Evolutionary conservation across 768 basidiomycete species (phyloP), one percentile per base, ranked within the genome.

Genomic region (Sporobolomyces phaffii): DNA sequence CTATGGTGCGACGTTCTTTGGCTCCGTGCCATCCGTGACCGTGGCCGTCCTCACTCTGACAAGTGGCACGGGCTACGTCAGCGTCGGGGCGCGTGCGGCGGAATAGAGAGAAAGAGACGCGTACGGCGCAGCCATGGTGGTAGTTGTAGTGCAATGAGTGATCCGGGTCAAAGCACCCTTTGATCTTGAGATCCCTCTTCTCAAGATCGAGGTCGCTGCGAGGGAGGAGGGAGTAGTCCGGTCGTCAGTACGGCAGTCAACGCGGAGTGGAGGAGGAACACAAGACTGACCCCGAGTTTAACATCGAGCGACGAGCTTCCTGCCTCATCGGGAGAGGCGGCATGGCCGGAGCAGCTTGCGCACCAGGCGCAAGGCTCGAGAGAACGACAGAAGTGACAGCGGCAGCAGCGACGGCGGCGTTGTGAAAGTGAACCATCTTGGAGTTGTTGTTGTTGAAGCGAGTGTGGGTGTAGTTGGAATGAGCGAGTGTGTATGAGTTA

Each of bases 111-210:
- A 24, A 20, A 45, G 44, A 22, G 11, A 45, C 10, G n/a, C 15
- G n/a, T 24, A 20, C 44, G n/a, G n/a, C n/a, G n/a, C n/a, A n/a
- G n/a, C n/a, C n/a, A n/a, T n/a, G n/a, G n/a, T n/a, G n/a, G n/a
- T n/a, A n/a, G n/a, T n/a, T 54, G 31, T 41, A 65, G 64, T 65
- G 64, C 34, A 52, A 49, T 26, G 64, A 65, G 43, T 65, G 64
- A 34, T 58, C 50, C 18, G 61, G 61, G 26, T 62, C 61, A 52
- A 54, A 62, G 13, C 33, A 31, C 31, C 24, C 33, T 4, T 33
- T 34, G 26, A 63, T 56, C 62, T 56, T 56, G 62, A 63, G 61
- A 47, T 63, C 52, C 45, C 53, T 47, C 62, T 38, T 63, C 62
- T 63, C 53, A 54, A 63, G 50, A 41, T 44, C 64, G 33, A 43